Evolutionary conservation across 2,329 filamentous ascomycete species (phyloP).

Genomic region (Thielaviopsis cerberus): DNA sequence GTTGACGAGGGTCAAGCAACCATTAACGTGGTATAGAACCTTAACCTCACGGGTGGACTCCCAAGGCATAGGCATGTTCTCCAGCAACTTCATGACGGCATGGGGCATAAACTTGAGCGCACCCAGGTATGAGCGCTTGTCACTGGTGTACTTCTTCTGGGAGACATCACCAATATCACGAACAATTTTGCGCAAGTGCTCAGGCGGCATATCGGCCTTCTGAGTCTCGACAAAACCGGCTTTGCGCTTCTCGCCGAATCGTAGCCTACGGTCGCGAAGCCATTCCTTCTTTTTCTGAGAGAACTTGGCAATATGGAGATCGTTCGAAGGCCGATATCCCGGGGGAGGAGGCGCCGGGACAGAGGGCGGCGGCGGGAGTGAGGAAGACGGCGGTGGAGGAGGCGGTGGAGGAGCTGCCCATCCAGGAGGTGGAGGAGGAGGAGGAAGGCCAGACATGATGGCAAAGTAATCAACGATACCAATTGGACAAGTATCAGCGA

Average conservation of each 20-base stretch:
- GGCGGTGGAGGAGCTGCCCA: slow-evolving; percentile 36
- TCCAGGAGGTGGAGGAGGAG: slow-evolving; percentile 38
- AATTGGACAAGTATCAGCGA: background rate
- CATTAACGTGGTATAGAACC: slow-evolving; percentile 95
- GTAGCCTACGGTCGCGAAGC: slow-evolving; percentile 74
- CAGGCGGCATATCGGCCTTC: slow-evolving; percentile 95
- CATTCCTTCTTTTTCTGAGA: slow-evolving; percentile 99
- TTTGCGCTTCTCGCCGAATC: slow-evolving; percentile 93
- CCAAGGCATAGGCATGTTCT: slow-evolving; percentile 99
- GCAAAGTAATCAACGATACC: background rate
- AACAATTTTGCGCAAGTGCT: slow-evolving; percentile 95
- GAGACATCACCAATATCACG: slow-evolving; percentile 97
- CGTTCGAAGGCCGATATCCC: slow-evolving; percentile 60
- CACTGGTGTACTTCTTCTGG: slow-evolving; percentile 96
- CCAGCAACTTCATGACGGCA: slow-evolving; percentile 84
- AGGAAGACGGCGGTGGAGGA: slow-evolving; percentile 35
- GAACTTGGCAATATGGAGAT: slow-evolving; percentile 82
- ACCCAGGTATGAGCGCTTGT: slow-evolving; percentile 94
- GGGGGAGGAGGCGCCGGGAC: slow-evolving; percentile 58
- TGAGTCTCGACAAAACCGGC: slow-evolving; percentile 93
- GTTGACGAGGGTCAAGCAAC: slow-evolving; percentile 89
- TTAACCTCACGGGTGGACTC: slow-evolving; percentile 92
- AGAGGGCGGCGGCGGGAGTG: slow-evolving; percentile 37
- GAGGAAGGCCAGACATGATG: slow-evolving; percentile 33
- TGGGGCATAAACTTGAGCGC: slow-evolving; percentile 99